A percentile compares a stretch with the other conserved stretches of the same genome.
phyloP scores from a whole-genome alignment of 2,329 filamentous ascomycete species.

The Alternaria gansuensis region DNA sequence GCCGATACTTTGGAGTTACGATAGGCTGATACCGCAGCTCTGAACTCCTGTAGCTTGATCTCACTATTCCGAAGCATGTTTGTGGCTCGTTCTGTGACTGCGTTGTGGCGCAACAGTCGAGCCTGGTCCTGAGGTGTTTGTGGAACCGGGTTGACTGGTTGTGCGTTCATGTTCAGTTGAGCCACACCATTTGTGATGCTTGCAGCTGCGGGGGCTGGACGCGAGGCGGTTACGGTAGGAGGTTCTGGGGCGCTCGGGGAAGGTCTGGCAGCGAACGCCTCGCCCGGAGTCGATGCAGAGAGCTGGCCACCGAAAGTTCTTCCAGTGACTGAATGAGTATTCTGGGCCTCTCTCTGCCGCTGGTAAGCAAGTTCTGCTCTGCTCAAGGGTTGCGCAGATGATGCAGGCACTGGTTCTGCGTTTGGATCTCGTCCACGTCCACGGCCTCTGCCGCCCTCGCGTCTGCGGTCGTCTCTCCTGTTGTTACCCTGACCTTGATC shows the following conservation, averaged over 20 bases:
- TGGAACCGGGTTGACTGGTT: conserved; percentile 29
- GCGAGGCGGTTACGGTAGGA: conserved; percentile 52
- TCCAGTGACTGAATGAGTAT: conserved; percentile 79
- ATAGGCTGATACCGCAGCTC: conserved; percentile 80
- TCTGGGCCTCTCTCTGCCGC: conserved; percentile 89
- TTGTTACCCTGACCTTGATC: conserved; percentile 58
- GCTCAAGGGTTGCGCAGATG: conserved; percentile 80
- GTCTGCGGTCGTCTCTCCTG: conserved; percentile 50
- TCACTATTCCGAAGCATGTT: conserved; percentile 81
- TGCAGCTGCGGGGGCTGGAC: conserved; percentile 34
- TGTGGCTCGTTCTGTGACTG: conserved; percentile 85
- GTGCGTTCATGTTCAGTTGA: conserved; percentile 47
- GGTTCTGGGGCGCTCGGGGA: conserved; percentile 52
- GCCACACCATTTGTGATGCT: conserved; percentile 33
- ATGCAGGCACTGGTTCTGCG: conserved; percentile 77
- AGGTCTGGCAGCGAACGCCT: conserved; percentile 59
- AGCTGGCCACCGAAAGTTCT: conserved; percentile 87
- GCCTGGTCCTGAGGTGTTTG: conserved; percentile 79
- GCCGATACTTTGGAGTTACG: conserved; percentile 74
- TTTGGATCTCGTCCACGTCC: conserved; percentile 86
- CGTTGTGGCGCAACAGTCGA: conserved; percentile 78
- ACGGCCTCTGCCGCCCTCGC: conserved; percentile 60
- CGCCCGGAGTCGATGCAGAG: conserved; percentile 61
- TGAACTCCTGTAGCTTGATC: conserved; percentile 79
- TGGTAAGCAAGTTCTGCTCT: conserved; percentile 92